Evolutionary conservation across 1,139 yeast species (phyloP), one percentile per base, ranked within the genome.

Genomic region (Sugiyamaella japonica): DNA sequence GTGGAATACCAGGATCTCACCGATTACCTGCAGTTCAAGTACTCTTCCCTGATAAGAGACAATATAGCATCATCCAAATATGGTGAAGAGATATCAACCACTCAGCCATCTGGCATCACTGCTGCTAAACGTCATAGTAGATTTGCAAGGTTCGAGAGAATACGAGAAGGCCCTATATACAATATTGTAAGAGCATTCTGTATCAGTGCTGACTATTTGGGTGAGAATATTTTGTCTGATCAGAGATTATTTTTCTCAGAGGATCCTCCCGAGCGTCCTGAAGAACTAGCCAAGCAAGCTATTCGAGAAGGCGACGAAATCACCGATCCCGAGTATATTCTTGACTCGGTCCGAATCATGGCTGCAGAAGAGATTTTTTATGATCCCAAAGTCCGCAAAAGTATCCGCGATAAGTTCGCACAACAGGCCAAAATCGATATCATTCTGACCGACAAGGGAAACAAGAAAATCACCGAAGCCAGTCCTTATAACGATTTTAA

Each of bases 401-500:
- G 84, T 62, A 79, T 93, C 53, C 83, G 99, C 70, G 73, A 79
- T 7, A 82, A 85, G 23, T 88, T 83, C 68, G 81, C 83, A 68
- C 77, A 79, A 41, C 83, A 80, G 65, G 89, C 95, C 13, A 78
- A 80, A 25, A 79, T 91, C 17, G 86, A 87, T 67, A 85, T 91
- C 20, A 80, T 82, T 13, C 73, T 91, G 40, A 91, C 98, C 0
- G 95, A 90, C 60, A 90, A 89, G 72, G 99, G 99, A 58, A 82
- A 82, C 64, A 76, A 82, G 48, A 83, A 86, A 60, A 93, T 93
- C 59, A 95, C 86, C 62, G 84, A 81, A 55, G 84, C 84, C 59
- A 85, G 93, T 59, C 87, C 93, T 1, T 91, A 84, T 65, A 89
- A 86, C 57, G 97, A 89, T 66, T 85, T 95, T 73, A 95, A 93